Evolutionary conservation across 208 protist genomes (phyloP).

Genomic region (Trypanosomatidae sp.): DNA sequence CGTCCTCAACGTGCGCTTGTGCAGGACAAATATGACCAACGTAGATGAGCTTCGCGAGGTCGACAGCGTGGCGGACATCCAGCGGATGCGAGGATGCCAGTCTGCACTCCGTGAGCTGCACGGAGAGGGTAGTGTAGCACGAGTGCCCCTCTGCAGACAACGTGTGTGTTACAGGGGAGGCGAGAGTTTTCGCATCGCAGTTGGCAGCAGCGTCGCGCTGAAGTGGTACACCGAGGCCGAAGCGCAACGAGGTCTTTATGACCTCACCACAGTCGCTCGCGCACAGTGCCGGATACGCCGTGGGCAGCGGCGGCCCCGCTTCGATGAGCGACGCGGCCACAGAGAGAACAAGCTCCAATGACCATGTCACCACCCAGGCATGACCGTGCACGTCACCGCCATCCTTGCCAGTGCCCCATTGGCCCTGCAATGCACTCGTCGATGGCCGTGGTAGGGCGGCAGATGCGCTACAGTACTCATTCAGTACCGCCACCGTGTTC

Average conservation of each 20-base stretch:
- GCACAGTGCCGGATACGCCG: neutral
- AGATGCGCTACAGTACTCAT: neutral
- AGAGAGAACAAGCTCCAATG: constrained; percentile 13
- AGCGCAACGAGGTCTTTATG: constrained; percentile 10
- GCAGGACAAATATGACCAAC: constrained; percentile 16
- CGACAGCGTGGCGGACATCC: constrained; percentile 19
- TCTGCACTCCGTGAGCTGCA: constrained; percentile 8
- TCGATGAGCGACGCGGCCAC: constrained; percentile 1
- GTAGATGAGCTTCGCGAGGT: constrained; percentile 14
- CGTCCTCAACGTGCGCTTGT: constrained; percentile 29
- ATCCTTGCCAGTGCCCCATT: neutral
- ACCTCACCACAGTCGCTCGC: constrained; percentile 1
- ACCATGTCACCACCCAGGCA: constrained; percentile 19
- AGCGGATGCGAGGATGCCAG: constrained; percentile 19
- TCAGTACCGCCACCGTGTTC: neutral
- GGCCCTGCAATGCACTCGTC: neutral
- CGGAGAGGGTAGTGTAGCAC: constrained; percentile 5
- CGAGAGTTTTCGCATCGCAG: no score
- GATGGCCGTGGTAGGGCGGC: neutral
- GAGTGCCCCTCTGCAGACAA: neutral
- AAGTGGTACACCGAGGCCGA: neutral
- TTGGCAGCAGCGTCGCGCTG: neutral
- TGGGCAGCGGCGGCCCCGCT: neutral
- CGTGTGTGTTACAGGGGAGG: neutral
- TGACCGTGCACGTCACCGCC: neutral